Evolutionary conservation across 768 basidiomycete species (phyloP).

Genomic region (Leccinum sublutescens): DNA sequence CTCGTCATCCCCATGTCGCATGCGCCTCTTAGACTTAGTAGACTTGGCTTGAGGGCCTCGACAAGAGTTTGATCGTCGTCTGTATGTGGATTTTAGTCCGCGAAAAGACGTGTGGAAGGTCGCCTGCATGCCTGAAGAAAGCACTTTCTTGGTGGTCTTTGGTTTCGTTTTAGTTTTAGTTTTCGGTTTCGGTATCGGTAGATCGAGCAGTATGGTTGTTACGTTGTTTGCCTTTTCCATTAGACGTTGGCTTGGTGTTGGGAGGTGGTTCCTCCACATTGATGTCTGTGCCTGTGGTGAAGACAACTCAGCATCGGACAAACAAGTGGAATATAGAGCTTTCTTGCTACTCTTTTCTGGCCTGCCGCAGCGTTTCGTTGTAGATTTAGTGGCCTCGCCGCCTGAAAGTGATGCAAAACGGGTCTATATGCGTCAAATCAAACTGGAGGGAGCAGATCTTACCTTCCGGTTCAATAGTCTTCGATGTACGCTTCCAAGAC

Average conservation of each 20-base stretch:
- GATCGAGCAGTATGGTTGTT: background rate
- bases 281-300: background rate
- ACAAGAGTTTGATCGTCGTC: conserved; percentile 31
- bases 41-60: conserved; percentile 12
- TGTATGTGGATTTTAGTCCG: conserved; percentile 3
- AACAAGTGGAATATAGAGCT: background rate
- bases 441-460: background rate
- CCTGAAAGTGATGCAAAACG: background rate
- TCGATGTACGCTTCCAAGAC: too few relatives aligned
- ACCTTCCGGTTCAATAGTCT: background rate
- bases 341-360: conserved; percentile 15
- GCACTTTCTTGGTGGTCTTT: conserved; percentile 2
- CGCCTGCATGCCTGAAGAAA: conserved; percentile 13
- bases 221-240: conserved; percentile 10
- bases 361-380: conserved; percentile 17
- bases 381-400: background rate
- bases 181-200: conserved; percentile 5
- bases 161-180: background rate
- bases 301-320: background rate
- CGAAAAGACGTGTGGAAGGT: background rate
- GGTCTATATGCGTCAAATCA: background rate
- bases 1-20: too few relatives aligned
- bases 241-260: conserved; percentile 3
- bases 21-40: too few relatives aligned
- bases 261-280: conserved; percentile 3